These are phyloP conservation scores for Apiospora rasikravindrae DNA, from an alignment of 2,329 filamentous ascomycete genomes.

Conservation along the genomic window DNA sequence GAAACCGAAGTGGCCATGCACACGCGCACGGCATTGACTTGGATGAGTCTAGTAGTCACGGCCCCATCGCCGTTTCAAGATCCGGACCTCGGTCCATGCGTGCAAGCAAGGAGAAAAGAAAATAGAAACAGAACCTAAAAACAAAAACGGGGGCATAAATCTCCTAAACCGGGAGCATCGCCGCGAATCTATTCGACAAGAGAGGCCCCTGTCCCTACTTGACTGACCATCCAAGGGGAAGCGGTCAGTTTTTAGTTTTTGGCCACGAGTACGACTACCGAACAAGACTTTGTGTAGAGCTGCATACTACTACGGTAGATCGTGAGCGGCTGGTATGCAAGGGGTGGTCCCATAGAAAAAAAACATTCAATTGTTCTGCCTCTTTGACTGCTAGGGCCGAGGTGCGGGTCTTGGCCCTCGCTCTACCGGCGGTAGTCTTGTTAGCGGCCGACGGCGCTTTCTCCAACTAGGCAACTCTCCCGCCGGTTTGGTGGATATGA, in stretches of 20 bases:
- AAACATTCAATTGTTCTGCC: neutral
- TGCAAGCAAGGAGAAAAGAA: neutral
- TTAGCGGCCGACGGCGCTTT: conserved; percentile 11
- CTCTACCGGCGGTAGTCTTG: neutral
- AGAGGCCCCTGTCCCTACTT: neutral
- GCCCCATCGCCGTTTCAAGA: conserved; percentile 7
- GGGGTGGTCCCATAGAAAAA: neutral
- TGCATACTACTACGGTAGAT: neutral
- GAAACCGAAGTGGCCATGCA: neutral
- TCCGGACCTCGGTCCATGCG: conserved; percentile 8
- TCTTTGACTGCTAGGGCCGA: neutral
- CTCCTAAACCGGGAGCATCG: neutral
- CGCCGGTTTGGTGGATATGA: conserved; percentile 8
- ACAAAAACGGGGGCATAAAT: conserved; percentile 7
- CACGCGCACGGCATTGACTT: neutral
- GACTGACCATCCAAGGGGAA: neutral
- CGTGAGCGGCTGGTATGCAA: neutral
- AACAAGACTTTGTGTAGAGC: neutral
- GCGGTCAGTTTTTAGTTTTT: neutral
- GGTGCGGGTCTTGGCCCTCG: conserved; percentile 3
- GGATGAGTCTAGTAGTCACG: neutral
- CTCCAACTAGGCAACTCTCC: conserved; percentile 7
- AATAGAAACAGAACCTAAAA: conserved; percentile 15
- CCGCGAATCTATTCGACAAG: neutral
- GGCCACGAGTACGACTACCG: neutral